phyloP scores from a whole-genome alignment of 257 asterid species.

The Mentha longifolia region DNA sequence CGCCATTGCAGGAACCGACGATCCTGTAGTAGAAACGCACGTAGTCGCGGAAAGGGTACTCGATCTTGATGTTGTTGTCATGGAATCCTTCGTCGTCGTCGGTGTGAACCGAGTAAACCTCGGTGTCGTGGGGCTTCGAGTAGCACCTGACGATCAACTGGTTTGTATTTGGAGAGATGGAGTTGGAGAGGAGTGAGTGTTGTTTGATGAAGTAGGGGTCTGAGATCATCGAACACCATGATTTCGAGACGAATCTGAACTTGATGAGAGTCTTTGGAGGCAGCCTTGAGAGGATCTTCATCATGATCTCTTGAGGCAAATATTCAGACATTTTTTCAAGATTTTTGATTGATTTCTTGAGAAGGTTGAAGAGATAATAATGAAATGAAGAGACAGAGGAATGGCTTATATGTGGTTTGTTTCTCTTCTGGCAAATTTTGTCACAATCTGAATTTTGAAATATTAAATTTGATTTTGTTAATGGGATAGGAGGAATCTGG shows the following conservation, averaged over 20 bases:
- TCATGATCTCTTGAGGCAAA: constrained; percentile 34
- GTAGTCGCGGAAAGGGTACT: constrained; percentile 31
- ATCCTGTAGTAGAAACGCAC: constrained; percentile 36
- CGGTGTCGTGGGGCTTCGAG: constrained; percentile 18
- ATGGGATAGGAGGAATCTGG: constrained; percentile 14
- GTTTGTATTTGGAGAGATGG: background rate
- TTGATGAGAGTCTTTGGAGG: constrained; percentile 33
- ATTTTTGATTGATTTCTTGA: background rate
- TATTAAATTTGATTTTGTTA: constrained; percentile 15
- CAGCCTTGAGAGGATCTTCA: constrained; percentile 27
- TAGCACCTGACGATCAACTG: constrained; percentile 26
- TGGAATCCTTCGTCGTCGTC: constrained; percentile 2
- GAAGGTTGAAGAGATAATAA: background rate
- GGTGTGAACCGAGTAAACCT: constrained; percentile 25
- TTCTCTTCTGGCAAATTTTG: constrained; percentile 25
- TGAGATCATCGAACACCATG: constrained; percentile 35
- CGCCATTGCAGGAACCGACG: constrained; percentile 47
- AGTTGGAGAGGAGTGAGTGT: background rate
- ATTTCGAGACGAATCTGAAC: constrained; percentile 37
- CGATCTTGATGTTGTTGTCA: constrained; percentile 19
- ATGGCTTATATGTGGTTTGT: background rate
- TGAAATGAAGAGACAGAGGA: background rate
- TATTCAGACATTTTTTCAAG: constrained; percentile 33
- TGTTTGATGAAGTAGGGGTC: constrained; percentile 29
- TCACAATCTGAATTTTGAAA: constrained; percentile 15